phyloP scores from a whole-genome alignment of 305 asterid genomes.

The Salvia sclarea region DNA sequence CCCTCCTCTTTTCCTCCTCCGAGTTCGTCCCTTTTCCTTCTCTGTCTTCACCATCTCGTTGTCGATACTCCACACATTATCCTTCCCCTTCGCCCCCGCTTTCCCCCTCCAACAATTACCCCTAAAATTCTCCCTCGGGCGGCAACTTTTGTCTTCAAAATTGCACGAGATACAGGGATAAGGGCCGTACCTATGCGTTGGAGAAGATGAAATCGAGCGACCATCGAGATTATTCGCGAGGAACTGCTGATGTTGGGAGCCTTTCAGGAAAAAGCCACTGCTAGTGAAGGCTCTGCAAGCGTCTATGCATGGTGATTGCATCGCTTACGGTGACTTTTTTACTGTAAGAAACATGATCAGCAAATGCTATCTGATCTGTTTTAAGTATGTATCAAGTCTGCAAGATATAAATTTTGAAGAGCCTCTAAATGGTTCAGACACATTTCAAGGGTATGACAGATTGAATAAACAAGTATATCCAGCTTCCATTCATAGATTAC shows the following conservation, averaged over 20 bases:
- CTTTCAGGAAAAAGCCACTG: constrained; percentile 34
- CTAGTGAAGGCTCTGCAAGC: constrained; percentile 48
- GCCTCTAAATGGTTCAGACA: not conserved
- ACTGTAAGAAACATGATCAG: not conserved
- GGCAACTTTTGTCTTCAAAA: constrained; percentile 29
- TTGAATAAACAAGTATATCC: not conserved
- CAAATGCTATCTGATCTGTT: not conserved
- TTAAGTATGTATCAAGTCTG: not conserved
- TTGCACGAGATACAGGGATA: constrained; percentile 57
- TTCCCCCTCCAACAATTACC: constrained; percentile 34
- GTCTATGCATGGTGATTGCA: constrained; percentile 52
- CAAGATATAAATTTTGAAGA: not conserved
- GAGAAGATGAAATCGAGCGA: constrained; percentile 29
- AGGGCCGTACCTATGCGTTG: constrained; percentile 36
- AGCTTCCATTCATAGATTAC: constrained; percentile 3
- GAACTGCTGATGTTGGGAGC: constrained; percentile 33
- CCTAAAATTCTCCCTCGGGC: constrained; percentile 19
- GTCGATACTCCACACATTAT: constrained; percentile 92
- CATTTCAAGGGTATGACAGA: not conserved
- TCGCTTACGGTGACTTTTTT: too few species aligned
- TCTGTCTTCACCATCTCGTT: constrained; percentile 57
- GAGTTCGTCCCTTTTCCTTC: constrained; percentile 42
- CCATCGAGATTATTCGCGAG: constrained; percentile 27
- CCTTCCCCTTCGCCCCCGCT: constrained; percentile 66
- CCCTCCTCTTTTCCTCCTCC: constrained; percentile 56